Base-by-base conservation (phyloP, 2,329 filamentous ascomycete species). In the Talaromyces sp. region DNA sequence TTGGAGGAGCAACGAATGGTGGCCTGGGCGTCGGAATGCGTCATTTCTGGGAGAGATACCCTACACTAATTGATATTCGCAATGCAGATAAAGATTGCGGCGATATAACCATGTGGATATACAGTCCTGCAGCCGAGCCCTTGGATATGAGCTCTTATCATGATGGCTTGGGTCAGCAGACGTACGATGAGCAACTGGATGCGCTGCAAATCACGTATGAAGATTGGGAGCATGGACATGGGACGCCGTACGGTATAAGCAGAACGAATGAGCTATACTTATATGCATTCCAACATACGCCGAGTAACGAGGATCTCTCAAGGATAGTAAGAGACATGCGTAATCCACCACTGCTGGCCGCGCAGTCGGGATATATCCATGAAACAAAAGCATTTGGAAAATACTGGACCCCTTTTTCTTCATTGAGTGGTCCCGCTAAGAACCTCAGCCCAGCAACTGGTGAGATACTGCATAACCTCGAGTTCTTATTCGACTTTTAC, bases 11-110 rank as follows among this genome's bases (percentile, higher is more conserved):
- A 5, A 80, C 77, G 0, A 70, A 73, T 3, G 85, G 85, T n/a
- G 85, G 85, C 12, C 74, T 88, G 1, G 84, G 82, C 1, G 68
- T 87, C 5, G 83, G 83, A 0, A 75, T 85, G 53, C 79, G 81
- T 2, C 80, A 87, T 65, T 87, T 87, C 68, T 87, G 85, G 85
- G 83, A 87, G 73, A 78, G 82, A 17, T 86, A 84, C 63, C 85
- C 85, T 0, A 84, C 82, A 0, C 79, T 81, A 3, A 70, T 87
- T 4, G 84, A 87, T 52, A 77, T 87, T 11, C 71, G 76, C 0
- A 78, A 82, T 56, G 81, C 83, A 0, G 77, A 77, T 0, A 74
- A 75, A 0, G 80, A 85, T 52, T 67, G 70, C 1, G 83, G 83
- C 0, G 74, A 78, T 4, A 74, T 87, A 11, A 87, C 84, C 0